phyloP scores from a whole-genome alignment of 2,329 filamentous ascomycete species.

The Trichoderma guizhouense region DNA sequence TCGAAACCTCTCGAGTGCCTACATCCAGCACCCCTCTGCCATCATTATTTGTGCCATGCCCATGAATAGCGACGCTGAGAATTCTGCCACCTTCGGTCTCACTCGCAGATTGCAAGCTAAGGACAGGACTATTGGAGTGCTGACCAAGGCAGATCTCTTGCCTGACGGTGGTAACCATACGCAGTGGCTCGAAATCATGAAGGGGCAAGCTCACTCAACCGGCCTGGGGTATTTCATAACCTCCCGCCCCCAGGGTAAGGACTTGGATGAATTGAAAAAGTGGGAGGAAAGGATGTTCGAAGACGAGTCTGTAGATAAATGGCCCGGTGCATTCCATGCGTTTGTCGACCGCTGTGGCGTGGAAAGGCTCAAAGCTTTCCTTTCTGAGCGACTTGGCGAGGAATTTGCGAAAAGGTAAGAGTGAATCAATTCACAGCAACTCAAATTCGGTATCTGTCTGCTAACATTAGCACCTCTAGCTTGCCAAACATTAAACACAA shows the following conservation, averaged over 20 bases:
- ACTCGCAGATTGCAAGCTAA: slow-evolving; percentile 57
- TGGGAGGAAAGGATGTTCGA: slow-evolving; percentile 55
- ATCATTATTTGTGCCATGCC: slow-evolving; percentile 75
- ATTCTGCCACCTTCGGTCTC: slow-evolving; percentile 66
- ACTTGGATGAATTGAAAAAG: slow-evolving; percentile 48
- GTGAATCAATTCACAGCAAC: not conserved
- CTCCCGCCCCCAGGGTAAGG: slow-evolving; percentile 58
- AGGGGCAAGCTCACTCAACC: slow-evolving; percentile 57
- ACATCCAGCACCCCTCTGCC: slow-evolving; percentile 66
- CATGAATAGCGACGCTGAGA: slow-evolving; percentile 75
- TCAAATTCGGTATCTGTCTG: not conserved
- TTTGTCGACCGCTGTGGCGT: slow-evolving; percentile 53
- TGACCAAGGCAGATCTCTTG: slow-evolving; percentile 81
- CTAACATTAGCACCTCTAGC: slow-evolving; percentile 29
- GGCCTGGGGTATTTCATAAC: slow-evolving; percentile 79
- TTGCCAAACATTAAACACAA: slow-evolving; percentile 55
- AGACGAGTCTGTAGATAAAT: slow-evolving; percentile 35
- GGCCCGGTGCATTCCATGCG: slow-evolving; percentile 47
- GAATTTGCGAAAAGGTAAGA: slow-evolving; percentile 51
- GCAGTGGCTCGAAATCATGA: slow-evolving; percentile 64
- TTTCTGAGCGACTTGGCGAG: slow-evolving; percentile 51
- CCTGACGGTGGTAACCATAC: slow-evolving; percentile 45
- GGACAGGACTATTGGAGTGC: slow-evolving; percentile 64
- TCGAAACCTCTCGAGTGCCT: slow-evolving; percentile 64
- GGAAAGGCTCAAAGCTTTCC: slow-evolving; percentile 48